phyloP scores from a whole-genome alignment of 2,329 filamentous ascomycete genomes.

The Pseudovirgaria hyperparasitica region DNA sequence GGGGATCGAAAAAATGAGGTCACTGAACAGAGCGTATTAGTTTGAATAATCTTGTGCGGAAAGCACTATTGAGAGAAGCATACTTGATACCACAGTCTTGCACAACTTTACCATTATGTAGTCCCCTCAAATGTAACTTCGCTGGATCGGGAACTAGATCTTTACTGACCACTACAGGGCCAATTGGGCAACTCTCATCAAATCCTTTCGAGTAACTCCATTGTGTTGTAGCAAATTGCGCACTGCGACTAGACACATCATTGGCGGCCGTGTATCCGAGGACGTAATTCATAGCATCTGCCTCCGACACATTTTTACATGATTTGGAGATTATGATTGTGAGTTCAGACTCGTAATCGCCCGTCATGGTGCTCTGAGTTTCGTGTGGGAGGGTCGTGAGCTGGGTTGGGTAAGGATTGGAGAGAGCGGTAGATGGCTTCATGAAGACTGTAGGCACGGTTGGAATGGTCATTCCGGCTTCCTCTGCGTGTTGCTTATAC shows the following conservation, averaged over 20 bases:
- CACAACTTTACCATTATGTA: conserved; percentile 31
- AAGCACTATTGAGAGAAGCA: conserved; percentile 3
- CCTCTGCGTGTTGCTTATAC: conserved; percentile 10
- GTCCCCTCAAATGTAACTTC: conserved; percentile 27
- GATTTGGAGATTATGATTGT: conserved; percentile 36
- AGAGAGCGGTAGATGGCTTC: conserved; percentile 22
- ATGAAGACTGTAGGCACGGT: conserved; percentile 21
- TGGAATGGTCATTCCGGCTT: conserved; percentile 13
- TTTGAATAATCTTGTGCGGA: too few relatives aligned
- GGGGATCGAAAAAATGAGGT: conserved; percentile 30
- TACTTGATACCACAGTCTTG: conserved; percentile 22
- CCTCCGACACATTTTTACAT: conserved; percentile 31
- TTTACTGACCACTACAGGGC: conserved; percentile 31
- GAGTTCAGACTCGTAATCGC: conserved; percentile 27
- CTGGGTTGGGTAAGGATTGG: conserved; percentile 12
- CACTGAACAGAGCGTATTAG: conserved; percentile 27
- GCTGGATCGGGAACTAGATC: conserved; percentile 27
- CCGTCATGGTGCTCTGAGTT: conserved; percentile 15
- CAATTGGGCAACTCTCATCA: conserved; percentile 39
- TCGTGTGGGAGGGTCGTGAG: conserved; percentile 18
- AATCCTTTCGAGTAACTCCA: conserved; percentile 42
- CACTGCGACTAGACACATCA: conserved; percentile 37
- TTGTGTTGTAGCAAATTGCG: conserved; percentile 31
- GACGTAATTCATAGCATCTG: conserved; percentile 33
- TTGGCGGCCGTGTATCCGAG: conserved; percentile 40